Base-by-base conservation (phyloP, 2,329 filamentous ascomycete genomes). In the Fusarium dimerum region DNA sequence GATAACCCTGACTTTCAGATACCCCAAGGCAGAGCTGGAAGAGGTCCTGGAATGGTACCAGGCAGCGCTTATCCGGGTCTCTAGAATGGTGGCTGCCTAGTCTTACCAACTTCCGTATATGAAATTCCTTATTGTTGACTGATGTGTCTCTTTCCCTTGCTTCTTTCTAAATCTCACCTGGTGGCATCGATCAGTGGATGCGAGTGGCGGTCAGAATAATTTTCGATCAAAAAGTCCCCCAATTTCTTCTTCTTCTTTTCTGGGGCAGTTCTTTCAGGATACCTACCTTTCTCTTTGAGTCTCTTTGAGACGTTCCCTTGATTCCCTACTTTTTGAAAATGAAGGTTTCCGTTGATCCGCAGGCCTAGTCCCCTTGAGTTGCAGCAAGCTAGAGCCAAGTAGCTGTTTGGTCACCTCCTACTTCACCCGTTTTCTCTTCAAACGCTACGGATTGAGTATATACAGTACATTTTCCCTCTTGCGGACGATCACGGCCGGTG, bases 1-100 rank as follows among this genome's bases (percentile, higher is more conserved):
- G 85, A 86, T 64, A 96, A 96, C 66, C 92, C 92, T 1, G 92
- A 97, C 70, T 97, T 97, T 73, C 82, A 88, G 59, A 70, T 97
- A 29, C 87, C 86, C 1, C 73, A 73, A 18, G 68, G 63, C 44
- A 72, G 75, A 47, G 66, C 67, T 17, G 64, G 64, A 20, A 66
- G 63, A 44, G 68, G 66, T 12, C 67, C 70, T 39, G 76, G 77
- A 32, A 77, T 82, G 75, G 74, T 80, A 46, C 80, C 80, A 6
- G 76, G 76, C 40, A 79, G 79, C 55, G 77, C 81, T 16, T 84
- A 84, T 80, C 80, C 30, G 56, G 20, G 20, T 26, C 20, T 26
- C 20, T 26, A 26, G 7, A 26, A 7, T 51, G 48, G 50, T 45
- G 30, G 12, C n/a, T 6, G 10, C 17, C 36, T 47, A 40, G 41